Percentiles rank a stretch among this genome's conserved stretches.
Evolutionary conservation across 371 early-diverging fungal genomes (phyloP).

Genomic region (Nematocida ausubeli): DNA sequence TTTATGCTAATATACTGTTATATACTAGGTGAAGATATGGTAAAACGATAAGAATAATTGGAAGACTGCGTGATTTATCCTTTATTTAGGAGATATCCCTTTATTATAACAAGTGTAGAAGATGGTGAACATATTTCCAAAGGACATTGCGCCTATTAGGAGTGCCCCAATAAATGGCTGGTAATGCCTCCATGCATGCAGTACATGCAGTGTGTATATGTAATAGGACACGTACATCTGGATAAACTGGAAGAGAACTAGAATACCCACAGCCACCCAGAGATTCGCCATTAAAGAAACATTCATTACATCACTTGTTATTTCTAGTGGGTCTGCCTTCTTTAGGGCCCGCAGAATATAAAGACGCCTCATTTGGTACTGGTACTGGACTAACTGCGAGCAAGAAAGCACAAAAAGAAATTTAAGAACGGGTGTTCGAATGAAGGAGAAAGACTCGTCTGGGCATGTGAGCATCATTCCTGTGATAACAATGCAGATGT

Average conservation of each 20-base stretch:
- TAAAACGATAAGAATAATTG: too few relatives aligned
- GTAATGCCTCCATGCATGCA: conserved; percentile 26
- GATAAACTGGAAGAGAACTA: conserved; percentile 42
- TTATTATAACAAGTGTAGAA: conserved; percentile 41
- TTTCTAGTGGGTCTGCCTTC: conserved; percentile 45
- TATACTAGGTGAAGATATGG: too few relatives aligned
- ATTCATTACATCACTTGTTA: conserved; percentile 44
- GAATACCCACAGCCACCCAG: conserved; percentile 20
- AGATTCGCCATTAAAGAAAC: conserved; percentile 39
- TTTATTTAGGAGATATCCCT: background rate
- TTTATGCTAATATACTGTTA: too few relatives aligned
- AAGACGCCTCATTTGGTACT: conserved; percentile 50
- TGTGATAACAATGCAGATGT: conserved; percentile 71
- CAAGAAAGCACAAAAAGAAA: conserved; percentile 45
- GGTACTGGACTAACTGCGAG: conserved; percentile 54
- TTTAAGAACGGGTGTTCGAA: conserved; percentile 38
- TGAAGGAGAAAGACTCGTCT: conserved; percentile 25
- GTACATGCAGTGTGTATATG: conserved; percentile 34
- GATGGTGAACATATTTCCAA: conserved; percentile 47
- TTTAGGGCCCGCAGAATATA: conserved; percentile 38
- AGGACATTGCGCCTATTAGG: conserved; percentile 37
- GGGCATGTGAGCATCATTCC: conserved; percentile 56
- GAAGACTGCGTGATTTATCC: too few relatives aligned
- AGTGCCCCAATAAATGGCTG: conserved; percentile 47
- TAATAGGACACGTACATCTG: conserved; percentile 53